A percentile compares a stretch with the other conserved stretches of the same genome.
phyloP scores from a whole-genome alignment of 345 rosid genomes.

The Camelina laxa region DNA sequence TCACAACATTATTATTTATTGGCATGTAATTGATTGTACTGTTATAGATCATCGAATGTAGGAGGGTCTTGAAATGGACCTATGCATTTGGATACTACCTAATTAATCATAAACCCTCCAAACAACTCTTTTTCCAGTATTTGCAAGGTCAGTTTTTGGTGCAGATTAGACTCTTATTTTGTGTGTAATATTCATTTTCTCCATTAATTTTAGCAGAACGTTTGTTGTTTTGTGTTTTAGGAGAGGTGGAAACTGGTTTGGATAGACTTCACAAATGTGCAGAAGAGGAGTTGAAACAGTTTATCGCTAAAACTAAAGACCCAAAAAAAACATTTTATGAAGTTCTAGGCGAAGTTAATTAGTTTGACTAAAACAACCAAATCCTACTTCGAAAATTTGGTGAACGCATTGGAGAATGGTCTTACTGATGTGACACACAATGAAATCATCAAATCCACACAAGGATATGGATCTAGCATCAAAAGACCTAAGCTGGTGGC shows the following conservation, averaged over 20 bases:
- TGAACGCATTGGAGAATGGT: conserved; percentile 77
- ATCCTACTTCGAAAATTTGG: conserved; percentile 79
- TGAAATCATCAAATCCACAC: background rate
- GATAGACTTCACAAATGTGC: conserved; percentile 44
- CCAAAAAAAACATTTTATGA: conserved; percentile 51
- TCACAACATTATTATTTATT: background rate
- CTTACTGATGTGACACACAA: conserved; percentile 55
- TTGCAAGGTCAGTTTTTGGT: conserved; percentile 60
- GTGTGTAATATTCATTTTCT: background rate
- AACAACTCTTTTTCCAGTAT: conserved; percentile 71
- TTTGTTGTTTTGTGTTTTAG: conserved; percentile 1
- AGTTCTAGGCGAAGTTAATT: conserved; percentile 61
- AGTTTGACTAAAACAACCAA: conserved; percentile 68
- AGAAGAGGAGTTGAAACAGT: conserved; percentile 27
- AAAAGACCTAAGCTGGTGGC: background rate
- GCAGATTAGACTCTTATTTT: background rate
- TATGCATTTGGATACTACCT: conserved; percentile 86
- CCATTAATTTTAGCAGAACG: background rate
- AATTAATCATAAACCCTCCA: conserved; percentile 44
- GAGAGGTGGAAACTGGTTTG: conserved; percentile 36
- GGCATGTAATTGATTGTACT: background rate
- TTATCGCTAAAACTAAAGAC: background rate
- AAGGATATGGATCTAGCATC: background rate
- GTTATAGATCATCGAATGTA: conserved; percentile 67
- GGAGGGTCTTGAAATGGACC: conserved; percentile 89